Base-by-base conservation (phyloP, 106 monocot genomes). In the Platanthera guangdongensis region DNA sequence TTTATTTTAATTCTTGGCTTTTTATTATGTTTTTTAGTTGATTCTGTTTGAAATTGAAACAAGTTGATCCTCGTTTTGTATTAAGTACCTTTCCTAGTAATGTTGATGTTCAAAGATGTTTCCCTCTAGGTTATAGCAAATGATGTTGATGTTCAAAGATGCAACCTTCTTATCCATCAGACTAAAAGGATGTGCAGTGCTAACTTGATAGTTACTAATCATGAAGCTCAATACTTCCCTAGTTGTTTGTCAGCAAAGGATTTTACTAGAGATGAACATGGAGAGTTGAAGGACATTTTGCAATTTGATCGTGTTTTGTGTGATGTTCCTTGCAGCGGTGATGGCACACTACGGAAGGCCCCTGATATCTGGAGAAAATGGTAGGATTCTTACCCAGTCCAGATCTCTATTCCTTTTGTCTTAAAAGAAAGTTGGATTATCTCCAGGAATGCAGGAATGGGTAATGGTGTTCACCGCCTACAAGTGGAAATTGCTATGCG, bases 281-380 rank as follows among this genome's bases (percentile, higher is more conserved):
- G 77, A 47, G 76, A 80, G 59, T 22, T 81, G 13, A 59, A 65
- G 64, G 45, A 49, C 22, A 72, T 63, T 51, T 79, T 92, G 82
- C 87, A 85, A 60, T 94, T 94, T 85, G 94, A 99, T 84, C 94
- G 97, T 84, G 89, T 99, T 67, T 78, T 94, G 47, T 99, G 97
- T 84, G 97, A 99, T 88, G 97, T 99, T 53, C 97, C 97, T 15
- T 99, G 97, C 52, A 99, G 94, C 80, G 97, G 97, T 73, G 97
- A 99, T 85, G 97, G 97, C 4, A 99, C 97, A 62, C 80, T 99
- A 7, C 81, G 97, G 7, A 99, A 99, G 84, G 97, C 97, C 79
- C 97, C 97, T 78, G 94, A 99, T 92, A 91, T 99, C 62, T 99
- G 97, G 97, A 79, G 97, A 86, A 99, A 99, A 86, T 99, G 97